Conservation (phyloP, 306 rosid genomes). For the Adenanthera pavonina region DNA sequence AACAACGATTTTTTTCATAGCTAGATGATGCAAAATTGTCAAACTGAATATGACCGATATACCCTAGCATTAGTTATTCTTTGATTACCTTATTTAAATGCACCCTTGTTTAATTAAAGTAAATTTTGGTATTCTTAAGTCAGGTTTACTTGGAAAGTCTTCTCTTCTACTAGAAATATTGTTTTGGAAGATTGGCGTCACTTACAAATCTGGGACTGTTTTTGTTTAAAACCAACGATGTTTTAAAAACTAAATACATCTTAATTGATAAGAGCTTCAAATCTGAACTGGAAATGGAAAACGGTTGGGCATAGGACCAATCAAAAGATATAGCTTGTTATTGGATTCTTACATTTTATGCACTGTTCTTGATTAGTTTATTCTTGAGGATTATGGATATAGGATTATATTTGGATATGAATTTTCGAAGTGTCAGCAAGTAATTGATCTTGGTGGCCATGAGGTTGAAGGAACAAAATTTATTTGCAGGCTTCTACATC, state of each 20-base stretch:
- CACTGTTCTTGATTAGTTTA: not conserved
- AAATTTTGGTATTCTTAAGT: not conserved
- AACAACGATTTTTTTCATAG: not conserved
- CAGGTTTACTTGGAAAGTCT: not conserved
- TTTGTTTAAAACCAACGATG: not conserved
- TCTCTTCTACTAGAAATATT: not conserved
- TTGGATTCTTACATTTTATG: slow-evolving; percentile 10
- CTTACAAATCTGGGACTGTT: not conserved
- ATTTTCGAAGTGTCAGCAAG: not conserved
- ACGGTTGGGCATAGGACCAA: not conserved
- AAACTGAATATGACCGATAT: slow-evolving; percentile 9
- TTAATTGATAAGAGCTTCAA: not conserved
- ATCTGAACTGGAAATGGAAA: not conserved
- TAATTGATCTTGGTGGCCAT: not conserved
- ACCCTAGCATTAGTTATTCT: not conserved
- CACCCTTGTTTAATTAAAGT: not conserved
- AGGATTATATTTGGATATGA: not conserved
- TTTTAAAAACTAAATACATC: not conserved
- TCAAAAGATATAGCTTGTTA: not conserved
- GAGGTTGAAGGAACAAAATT: not conserved
- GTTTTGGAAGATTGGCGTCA: not conserved
- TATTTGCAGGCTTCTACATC: not conserved
- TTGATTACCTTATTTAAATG: slow-evolving; percentile 1
- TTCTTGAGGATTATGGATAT: not conserved
- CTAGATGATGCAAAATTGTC: slow-evolving; percentile 22